Evolutionary conservation across 495 filamentous ascomycete genomes (phyloP).

Genomic region (Tuber microsphaerosporum): DNA sequence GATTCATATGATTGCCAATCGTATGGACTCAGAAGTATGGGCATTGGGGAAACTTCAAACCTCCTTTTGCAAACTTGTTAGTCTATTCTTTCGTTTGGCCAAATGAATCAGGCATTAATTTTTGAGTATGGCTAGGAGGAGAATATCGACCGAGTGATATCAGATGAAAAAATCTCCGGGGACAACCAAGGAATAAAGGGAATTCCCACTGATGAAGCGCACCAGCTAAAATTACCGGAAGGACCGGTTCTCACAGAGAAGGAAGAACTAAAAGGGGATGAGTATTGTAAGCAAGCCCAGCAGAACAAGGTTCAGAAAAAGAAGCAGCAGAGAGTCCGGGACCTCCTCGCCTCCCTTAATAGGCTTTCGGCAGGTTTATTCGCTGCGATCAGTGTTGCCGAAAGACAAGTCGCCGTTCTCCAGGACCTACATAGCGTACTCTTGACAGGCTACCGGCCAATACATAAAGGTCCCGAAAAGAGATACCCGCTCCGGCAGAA

Average conservation of each 20-base stretch:
- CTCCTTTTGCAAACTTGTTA: too few relatives aligned
- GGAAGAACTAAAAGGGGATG: background rate
- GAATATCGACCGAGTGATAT: background rate
- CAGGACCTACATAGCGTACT: background rate
- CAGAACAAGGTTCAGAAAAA: background rate
- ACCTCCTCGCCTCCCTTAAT: background rate
- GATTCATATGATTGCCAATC: too few relatives aligned
- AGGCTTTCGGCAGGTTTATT: background rate
- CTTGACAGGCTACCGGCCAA: background rate
- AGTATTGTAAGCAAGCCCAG: background rate
- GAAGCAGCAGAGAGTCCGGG: background rate
- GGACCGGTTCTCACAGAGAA: background rate
- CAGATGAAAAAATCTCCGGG: background rate
- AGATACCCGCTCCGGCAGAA: background rate
- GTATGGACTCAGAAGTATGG: too few relatives aligned
- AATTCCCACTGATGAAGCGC: background rate
- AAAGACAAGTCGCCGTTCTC: background rate
- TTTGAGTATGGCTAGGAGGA: background rate
- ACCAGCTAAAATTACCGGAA: too few relatives aligned
- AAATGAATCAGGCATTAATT: background rate
- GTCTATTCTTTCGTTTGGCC: too few relatives aligned
- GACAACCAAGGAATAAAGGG: background rate
- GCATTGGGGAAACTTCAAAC: too few relatives aligned
- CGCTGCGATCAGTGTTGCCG: background rate
- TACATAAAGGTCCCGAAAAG: background rate